Evolutionary conservation across 2,329 filamentous ascomycete genomes (phyloP).

Genomic region (Aspergillus flavus): DNA sequence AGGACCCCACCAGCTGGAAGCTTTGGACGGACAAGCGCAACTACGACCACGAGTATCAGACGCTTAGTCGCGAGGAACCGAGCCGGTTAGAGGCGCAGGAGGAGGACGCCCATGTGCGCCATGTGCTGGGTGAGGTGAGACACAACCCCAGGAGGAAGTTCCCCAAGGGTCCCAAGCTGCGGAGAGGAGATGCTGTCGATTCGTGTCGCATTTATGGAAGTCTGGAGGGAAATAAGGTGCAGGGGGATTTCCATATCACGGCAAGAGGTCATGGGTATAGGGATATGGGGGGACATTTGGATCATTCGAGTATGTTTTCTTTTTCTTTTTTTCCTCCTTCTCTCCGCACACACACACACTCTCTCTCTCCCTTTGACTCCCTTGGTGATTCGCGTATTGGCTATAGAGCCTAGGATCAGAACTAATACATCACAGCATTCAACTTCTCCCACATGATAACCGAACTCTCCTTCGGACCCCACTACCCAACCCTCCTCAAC

Average conservation of each 20-base stretch:
- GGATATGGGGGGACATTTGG: slow-evolving; percentile 76
- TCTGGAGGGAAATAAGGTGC: slow-evolving; percentile 91
- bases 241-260: slow-evolving; percentile 97
- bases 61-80: slow-evolving; percentile 66
- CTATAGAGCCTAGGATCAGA: not conserved
- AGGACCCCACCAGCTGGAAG: slow-evolving; percentile 77
- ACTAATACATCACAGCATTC: slow-evolving; percentile 63
- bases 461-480: slow-evolving; percentile 95
- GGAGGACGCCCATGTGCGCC: slow-evolving; percentile 82
- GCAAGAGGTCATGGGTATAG: slow-evolving; percentile 93
- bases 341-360: not conserved
- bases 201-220: slow-evolving; percentile 89
- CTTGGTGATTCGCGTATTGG: not conserved
- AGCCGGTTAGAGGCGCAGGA: slow-evolving; percentile 50
- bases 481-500: slow-evolving; percentile 90
- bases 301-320: slow-evolving; percentile 69
- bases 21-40: slow-evolving; percentile 78
- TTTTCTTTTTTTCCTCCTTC: slow-evolving; percentile 1
- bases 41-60: slow-evolving; percentile 56
- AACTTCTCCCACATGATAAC: slow-evolving; percentile 98
- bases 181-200: slow-evolving; percentile 60
- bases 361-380: no score
- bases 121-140: slow-evolving; percentile 76
- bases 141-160: slow-evolving; percentile 68
- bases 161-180: slow-evolving; percentile 71